Evolutionary conservation across 202 grass and related monocot genomes (phyloP).

Genomic region (Saccharum hybrid): DNA sequence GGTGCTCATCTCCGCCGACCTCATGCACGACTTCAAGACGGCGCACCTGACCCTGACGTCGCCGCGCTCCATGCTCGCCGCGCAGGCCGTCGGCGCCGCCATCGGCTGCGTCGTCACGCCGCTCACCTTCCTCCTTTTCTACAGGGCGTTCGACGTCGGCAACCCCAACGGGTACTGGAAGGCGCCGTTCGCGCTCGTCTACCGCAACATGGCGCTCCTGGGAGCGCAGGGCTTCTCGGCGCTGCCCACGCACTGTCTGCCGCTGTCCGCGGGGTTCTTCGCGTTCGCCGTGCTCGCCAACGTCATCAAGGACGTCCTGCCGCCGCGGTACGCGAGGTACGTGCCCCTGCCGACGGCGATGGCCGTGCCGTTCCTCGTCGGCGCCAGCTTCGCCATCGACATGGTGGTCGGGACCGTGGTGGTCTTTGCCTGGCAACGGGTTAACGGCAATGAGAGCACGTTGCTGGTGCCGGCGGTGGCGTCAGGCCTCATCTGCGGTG

Average conservation of each 20-base stretch:
- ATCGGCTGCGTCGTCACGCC: constrained; percentile 67
- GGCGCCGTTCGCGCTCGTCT: constrained; percentile 74
- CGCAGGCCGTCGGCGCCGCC: constrained; percentile 57
- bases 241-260: constrained; percentile 56
- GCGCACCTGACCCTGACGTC: constrained; percentile 69
- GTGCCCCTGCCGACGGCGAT: constrained; percentile 73
- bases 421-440: constrained; percentile 54
- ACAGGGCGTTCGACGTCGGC: constrained; percentile 65
- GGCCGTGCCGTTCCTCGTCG: constrained; percentile 71
- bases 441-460: constrained; percentile 36
- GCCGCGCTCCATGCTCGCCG: constrained; percentile 62
- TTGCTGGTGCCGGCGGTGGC: constrained; percentile 68
- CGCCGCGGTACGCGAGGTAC: constrained; percentile 39
- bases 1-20: constrained; percentile 67
- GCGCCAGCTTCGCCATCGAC: constrained; percentile 72
- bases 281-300: constrained; percentile 54
- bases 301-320: constrained; percentile 49
- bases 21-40: constrained; percentile 79
- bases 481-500: constrained; percentile 71
- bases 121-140: constrained; percentile 68
- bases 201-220: constrained; percentile 75
- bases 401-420: constrained; percentile 60
- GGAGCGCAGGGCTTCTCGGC: constrained; percentile 68
- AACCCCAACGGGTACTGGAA: constrained; percentile 68
- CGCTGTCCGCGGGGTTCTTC: constrained; percentile 63